phyloP scores from a whole-genome alignment of 345 rosid genomes.

The Eucalyptus decipiens region DNA sequence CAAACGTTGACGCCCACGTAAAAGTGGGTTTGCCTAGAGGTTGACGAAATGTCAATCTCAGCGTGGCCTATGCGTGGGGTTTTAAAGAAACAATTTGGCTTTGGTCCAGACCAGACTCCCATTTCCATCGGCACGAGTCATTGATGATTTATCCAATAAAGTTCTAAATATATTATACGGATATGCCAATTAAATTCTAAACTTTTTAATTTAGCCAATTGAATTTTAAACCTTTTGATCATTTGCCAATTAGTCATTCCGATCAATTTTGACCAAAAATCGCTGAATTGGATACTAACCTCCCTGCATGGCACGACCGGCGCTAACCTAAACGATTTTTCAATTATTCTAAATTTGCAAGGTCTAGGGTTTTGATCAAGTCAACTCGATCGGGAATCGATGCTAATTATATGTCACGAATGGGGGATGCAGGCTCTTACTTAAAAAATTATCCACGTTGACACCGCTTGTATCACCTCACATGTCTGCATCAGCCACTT shows the following conservation, averaged over 20 bases:
- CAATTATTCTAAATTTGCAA: background rate
- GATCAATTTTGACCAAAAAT: background rate
- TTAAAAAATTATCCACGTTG: background rate
- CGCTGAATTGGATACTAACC: background rate
- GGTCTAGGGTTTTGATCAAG: background rate
- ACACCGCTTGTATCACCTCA: fast-evolving
- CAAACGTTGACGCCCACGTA: background rate
- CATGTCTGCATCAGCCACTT: fast-evolving
- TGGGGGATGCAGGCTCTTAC: too few species aligned
- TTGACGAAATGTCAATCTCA: background rate
- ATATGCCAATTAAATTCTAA: background rate
- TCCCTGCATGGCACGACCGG: fast-evolving
- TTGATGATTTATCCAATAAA: background rate
- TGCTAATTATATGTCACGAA: background rate
- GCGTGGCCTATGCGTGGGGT: background rate
- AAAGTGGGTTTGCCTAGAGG: background rate
- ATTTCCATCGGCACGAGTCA: background rate
- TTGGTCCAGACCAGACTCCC: background rate
- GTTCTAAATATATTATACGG: background rate
- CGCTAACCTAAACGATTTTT: fast-evolving
- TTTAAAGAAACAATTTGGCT: background rate
- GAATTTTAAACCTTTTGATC: background rate
- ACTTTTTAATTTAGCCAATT: background rate
- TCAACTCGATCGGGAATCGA: background rate
- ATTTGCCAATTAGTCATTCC: background rate